Conservation (phyloP, 129 eudicot genomes). For the Lactuca saligna region DNA sequence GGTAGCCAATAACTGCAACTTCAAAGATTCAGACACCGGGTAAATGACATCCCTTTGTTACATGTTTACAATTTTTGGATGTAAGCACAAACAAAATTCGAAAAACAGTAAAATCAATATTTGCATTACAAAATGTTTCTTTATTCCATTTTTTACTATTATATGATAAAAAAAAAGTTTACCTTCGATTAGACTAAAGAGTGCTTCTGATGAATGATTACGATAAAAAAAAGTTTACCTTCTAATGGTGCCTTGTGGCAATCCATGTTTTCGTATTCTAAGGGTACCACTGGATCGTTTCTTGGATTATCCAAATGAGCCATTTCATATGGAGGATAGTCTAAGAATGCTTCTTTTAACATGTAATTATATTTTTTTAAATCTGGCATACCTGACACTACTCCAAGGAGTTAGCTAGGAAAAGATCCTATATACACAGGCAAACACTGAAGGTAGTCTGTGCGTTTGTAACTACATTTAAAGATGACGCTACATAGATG, state of each 20-base stretch:
- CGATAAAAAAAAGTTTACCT: conserved; percentile 80
- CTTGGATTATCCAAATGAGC: conserved; percentile 57
- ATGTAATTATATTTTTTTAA: conserved; percentile 59
- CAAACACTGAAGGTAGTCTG: too few relatives aligned
- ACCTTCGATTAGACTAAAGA: conserved; percentile 70
- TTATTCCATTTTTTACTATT: background rate
- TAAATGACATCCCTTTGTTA: too few relatives aligned
- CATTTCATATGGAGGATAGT: conserved; percentile 51
- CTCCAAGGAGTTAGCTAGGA: too few relatives aligned
- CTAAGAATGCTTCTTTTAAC: too few relatives aligned
- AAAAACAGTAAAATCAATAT: background rate
- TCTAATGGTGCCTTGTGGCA: conserved; percentile 27
- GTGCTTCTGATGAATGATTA: conserved; percentile 64
- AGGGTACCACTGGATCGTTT: conserved; percentile 37
- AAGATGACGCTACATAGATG: too few relatives aligned
- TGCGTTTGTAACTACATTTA: too few relatives aligned
- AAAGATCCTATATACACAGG: too few relatives aligned
- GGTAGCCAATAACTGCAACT: too few relatives aligned
- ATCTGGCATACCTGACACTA: conserved; percentile 51
- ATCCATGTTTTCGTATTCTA: too few relatives aligned
- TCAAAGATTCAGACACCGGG: too few relatives aligned
- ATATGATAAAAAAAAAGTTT: conserved; percentile 3
- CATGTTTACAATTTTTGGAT: too few relatives aligned
- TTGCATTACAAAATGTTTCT: conserved; percentile 38
- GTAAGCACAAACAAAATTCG: too few relatives aligned